A percentile compares a stretch with the other conserved stretches of the same genome.
Evolutionary conservation across 495 filamentous ascomycete genomes (phyloP).

Genomic region (Neurospora sp.): DNA sequence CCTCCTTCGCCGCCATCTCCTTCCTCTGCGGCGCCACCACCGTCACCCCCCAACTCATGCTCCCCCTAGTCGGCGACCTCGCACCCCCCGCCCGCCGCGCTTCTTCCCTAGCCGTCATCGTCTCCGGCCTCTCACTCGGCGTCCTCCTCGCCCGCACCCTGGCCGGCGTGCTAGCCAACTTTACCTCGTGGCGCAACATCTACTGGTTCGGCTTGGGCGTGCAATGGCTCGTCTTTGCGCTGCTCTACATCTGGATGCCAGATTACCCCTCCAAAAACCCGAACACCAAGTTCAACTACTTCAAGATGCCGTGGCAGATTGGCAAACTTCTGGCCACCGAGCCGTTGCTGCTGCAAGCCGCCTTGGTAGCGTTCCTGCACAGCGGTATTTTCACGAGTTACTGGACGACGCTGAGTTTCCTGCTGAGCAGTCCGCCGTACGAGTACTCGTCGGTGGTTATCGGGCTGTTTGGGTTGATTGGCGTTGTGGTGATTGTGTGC

Average conservation of each 20-base stretch:
- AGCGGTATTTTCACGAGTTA: slow-evolving; percentile 37
- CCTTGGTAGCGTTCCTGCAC: slow-evolving; percentile 28
- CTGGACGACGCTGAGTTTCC: slow-evolving; percentile 81
- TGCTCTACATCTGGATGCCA: slow-evolving; percentile 67
- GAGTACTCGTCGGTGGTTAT: slow-evolving; percentile 55
- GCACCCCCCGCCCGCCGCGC: slow-evolving; percentile 60
- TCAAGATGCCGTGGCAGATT: slow-evolving; percentile 56
- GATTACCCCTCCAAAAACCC: slow-evolving; percentile 72
- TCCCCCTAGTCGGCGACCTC: slow-evolving; percentile 74
- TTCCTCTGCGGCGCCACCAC: slow-evolving; percentile 65
- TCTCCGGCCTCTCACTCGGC: slow-evolving; percentile 68
- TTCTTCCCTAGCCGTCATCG: slow-evolving; percentile 59
- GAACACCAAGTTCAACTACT: slow-evolving; percentile 47
- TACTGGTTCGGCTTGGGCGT: slow-evolving; percentile 73
- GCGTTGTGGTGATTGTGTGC: slow-evolving; percentile 54
- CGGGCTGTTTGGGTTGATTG: slow-evolving; percentile 71
- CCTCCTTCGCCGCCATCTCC: slow-evolving; percentile 55
- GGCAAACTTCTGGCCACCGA: slow-evolving; percentile 47
- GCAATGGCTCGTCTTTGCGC: slow-evolving; percentile 55
- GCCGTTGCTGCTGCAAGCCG: slow-evolving; percentile 56
- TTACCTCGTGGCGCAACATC: slow-evolving; percentile 60
- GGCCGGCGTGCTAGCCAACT: slow-evolving; percentile 63
- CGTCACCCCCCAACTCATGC: slow-evolving; percentile 78
- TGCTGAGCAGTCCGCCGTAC: slow-evolving; percentile 60
- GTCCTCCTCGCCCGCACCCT: slow-evolving; percentile 69